Percentiles rank a stretch among this genome's conserved stretches.
Evolutionary conservation across 257 asterid species (phyloP).

Genomic region (Nicotiana benthamiana): DNA sequence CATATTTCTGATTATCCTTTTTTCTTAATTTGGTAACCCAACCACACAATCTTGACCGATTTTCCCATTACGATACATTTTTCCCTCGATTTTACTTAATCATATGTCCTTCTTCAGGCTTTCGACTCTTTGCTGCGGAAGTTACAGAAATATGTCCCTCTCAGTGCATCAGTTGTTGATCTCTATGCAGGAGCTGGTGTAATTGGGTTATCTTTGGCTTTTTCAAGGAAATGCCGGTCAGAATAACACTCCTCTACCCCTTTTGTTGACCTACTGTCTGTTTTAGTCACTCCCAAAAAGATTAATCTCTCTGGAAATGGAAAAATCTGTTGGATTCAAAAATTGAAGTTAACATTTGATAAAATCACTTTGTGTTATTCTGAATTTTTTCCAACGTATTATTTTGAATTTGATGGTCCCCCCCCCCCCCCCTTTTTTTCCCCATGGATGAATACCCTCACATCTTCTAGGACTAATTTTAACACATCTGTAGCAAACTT

Average conservation of each 20-base stretch:
- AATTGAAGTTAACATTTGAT: background rate
- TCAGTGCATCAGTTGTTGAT: conserved; percentile 85
- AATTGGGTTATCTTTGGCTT: conserved; percentile 85
- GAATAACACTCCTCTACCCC: conserved; percentile 8
- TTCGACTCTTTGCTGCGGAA: conserved; percentile 75
- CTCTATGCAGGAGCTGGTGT: conserved; percentile 98
- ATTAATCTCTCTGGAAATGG: background rate
- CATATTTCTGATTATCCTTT: background rate
- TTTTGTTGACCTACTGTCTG: background rate
- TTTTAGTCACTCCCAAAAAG: background rate
- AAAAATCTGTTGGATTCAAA: background rate
- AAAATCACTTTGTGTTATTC: background rate
- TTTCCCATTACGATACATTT: background rate
- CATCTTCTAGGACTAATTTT: background rate
- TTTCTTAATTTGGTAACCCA: background rate
- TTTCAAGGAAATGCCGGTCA: conserved; percentile 79
- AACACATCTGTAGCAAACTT: background rate
- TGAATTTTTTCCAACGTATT: background rate
- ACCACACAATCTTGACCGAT: background rate
- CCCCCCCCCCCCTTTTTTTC: background rate
- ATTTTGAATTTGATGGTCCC: background rate
- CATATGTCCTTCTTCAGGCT: conserved; percentile 46
- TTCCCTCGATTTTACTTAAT: background rate
- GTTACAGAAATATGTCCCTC: conserved; percentile 70
- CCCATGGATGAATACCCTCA: background rate